phyloP scores from a whole-genome alignment of 1,284 basidiomycete genomes.

The Pholiota adiposa region DNA sequence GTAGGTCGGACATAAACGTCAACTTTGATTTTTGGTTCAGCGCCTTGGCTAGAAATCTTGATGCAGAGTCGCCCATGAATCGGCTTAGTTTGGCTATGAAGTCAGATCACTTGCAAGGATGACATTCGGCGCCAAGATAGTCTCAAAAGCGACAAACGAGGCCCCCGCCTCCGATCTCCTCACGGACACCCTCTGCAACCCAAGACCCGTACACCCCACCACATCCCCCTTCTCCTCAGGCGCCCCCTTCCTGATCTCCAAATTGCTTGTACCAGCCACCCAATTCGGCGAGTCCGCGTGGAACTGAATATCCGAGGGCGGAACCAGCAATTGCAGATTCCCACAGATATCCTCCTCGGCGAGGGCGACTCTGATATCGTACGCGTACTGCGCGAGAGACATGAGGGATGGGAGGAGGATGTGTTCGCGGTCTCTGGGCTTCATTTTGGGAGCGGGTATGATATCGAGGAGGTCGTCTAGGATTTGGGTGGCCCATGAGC shows the following conservation, averaged over 20 bases:
- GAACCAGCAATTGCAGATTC: conserved; percentile 20
- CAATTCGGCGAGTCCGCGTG: conserved; percentile 19
- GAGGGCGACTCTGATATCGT: conserved; percentile 25
- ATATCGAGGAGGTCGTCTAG: conserved; percentile 2
- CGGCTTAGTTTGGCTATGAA: no score
- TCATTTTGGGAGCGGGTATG: neutral
- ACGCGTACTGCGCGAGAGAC: conserved; percentile 1
- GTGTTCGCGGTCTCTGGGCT: neutral
- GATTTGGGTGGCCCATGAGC: neutral
- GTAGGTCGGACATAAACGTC: no score
- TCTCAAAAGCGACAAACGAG: neutral
- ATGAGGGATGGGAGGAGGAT: neutral
- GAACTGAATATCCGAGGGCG: conserved; percentile 21
- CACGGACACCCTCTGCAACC: neutral
- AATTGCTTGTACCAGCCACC: conserved; percentile 12
- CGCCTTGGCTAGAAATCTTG: no score
- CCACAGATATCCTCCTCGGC: conserved; percentile 29
- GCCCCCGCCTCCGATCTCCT: neutral
- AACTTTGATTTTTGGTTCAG: no score
- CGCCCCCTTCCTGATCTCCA: neutral
- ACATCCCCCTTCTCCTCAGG: conserved; percentile 7
- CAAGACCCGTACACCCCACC: conserved; percentile 24
- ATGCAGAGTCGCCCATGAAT: no score
- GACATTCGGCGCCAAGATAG: neutral
- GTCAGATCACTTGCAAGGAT: neutral